Evolutionary conservation across 139 green algal genomes (phyloP).

Genomic region (Chlorella sp.): DNA sequence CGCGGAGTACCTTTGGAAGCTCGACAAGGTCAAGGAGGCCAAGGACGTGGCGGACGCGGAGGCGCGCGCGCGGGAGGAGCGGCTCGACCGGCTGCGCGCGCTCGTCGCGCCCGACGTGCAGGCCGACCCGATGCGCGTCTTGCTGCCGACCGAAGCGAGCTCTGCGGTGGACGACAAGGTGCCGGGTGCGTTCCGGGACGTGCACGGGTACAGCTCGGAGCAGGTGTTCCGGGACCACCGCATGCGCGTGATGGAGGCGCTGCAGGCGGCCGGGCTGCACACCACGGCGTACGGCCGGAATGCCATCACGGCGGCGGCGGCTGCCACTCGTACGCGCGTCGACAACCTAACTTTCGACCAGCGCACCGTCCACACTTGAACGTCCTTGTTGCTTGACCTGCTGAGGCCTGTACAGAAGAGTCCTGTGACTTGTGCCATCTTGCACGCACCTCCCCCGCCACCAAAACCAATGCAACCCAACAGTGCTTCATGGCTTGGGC

Average conservation of each 20-base stretch:
- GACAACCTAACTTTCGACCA: neutral
- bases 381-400: too few species aligned
- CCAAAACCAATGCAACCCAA: too few species aligned
- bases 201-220: constrained; percentile 27
- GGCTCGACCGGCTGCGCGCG: constrained; percentile 1
- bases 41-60: neutral
- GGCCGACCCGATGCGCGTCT: constrained; percentile 17
- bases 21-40: neutral
- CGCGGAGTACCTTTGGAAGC: neutral
- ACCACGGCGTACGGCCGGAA: neutral
- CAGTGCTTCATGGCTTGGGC: too few species aligned
- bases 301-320: neutral
- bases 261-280: neutral
- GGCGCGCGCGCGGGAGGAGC: neutral
- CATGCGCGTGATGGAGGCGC: neutral
- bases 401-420: too few species aligned
- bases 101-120: neutral
- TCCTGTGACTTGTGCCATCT: too few species aligned
- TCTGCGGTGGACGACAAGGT: constrained; percentile 1
- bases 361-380: too few species aligned
- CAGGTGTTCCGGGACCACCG: constrained; percentile 23
- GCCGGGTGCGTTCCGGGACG: constrained; percentile 16
- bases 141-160: constrained; percentile 16
- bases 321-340: neutral
- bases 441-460: too few species aligned